phyloP scores from a whole-genome alignment of 306 rosid species.

The Psophocarpus tetragonolobus region DNA sequence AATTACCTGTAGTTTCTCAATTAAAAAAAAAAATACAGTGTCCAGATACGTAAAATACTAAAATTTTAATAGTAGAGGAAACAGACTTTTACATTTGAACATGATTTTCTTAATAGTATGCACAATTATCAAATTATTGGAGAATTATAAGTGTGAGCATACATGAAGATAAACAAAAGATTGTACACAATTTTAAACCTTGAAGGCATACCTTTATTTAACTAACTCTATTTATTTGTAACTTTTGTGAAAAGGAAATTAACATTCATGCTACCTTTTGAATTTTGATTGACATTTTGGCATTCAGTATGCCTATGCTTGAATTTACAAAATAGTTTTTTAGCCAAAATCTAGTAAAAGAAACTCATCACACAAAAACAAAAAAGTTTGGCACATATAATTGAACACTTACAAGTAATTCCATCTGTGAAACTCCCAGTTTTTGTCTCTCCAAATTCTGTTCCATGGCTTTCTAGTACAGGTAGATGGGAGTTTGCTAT shows the following conservation, averaged over 20 bases:
- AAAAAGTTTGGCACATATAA: no score
- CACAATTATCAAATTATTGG: no score
- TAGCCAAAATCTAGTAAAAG: conserved; percentile 12
- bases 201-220: conserved; percentile 12
- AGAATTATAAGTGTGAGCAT: conserved; percentile 10
- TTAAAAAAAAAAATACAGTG: background rate
- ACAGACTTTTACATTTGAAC: background rate
- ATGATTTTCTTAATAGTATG: background rate
- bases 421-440: conserved; percentile 40
- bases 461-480: conserved; percentile 51
- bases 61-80: background rate
- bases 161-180: background rate
- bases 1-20: background rate
- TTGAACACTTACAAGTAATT: conserved; percentile 47
- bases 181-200: conserved; percentile 6
- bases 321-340: conserved; percentile 24
- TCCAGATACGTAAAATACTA: background rate
- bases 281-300: background rate
- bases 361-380: conserved; percentile 23
- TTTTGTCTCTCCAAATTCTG: conserved; percentile 52
- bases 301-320: conserved; percentile 3
- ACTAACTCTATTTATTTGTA: background rate
- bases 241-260: background rate
- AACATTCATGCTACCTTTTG: background rate
- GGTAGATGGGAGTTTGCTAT: conserved; percentile 46